A percentile compares a stretch with the other conserved stretches of the same genome.
Conservation (phyloP, 345 rosid species). For the Hibiscus mutabilis region DNA sequence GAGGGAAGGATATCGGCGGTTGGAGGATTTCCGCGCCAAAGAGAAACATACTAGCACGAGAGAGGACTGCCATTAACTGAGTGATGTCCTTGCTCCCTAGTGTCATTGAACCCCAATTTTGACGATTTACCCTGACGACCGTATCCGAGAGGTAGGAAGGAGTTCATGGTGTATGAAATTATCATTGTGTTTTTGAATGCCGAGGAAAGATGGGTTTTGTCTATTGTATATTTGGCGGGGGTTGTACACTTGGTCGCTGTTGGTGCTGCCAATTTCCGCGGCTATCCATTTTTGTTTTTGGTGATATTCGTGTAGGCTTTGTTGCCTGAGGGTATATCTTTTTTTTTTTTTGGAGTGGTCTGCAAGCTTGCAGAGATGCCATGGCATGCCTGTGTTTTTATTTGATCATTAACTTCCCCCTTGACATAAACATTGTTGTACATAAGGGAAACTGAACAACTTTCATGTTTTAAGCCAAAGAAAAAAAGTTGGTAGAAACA, state of each 20-base stretch:
- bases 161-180: background rate
- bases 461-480: background rate
- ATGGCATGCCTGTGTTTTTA: conserved; percentile 14
- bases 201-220: conserved; percentile 19
- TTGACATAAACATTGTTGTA: conserved; percentile 24
- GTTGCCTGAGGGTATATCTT: background rate
- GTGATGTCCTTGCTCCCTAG: background rate
- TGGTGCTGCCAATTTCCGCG: conserved; percentile 14
- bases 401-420: conserved; percentile 14
- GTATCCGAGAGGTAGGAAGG: conserved; percentile 11
- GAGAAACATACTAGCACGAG: conserved; percentile 26
- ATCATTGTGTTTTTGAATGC: conserved; percentile 3
- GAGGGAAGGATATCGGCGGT: conserved; percentile 49
- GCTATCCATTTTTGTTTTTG: conserved; percentile 7
- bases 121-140: conserved; percentile 16
- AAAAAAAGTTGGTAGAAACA: conserved; percentile 18
- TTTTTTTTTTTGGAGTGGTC: conserved; percentile 2
- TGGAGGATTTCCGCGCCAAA: conserved; percentile 69
- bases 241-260: conserved; percentile 4
- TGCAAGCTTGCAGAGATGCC: conserved; percentile 25
- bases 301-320: background rate
- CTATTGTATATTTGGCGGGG: conserved; percentile 18
- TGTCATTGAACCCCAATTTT: conserved; percentile 31
- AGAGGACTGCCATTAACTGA: conserved; percentile 29
- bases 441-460: conserved; percentile 15